phyloP scores from a whole-genome alignment of 2,329 filamentous ascomycete genomes.

The Neurospora crassa region DNA sequence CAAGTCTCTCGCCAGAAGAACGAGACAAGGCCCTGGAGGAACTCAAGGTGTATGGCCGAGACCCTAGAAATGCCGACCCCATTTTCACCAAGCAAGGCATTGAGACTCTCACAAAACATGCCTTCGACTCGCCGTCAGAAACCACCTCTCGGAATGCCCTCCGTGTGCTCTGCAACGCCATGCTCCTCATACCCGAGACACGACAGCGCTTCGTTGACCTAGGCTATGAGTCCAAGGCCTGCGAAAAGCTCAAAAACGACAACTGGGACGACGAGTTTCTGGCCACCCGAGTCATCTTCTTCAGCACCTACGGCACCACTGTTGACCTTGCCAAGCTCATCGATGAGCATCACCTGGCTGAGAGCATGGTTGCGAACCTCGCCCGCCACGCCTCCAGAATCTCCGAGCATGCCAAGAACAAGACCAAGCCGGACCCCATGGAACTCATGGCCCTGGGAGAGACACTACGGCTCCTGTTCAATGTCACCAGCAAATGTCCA shows the following conservation, averaged over 20 bases:
- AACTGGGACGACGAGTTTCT: constrained; percentile 81
- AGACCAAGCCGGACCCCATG: constrained; percentile 42
- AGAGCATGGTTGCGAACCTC: constrained; percentile 61
- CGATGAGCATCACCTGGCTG: constrained; percentile 54
- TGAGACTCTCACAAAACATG: constrained; percentile 59
- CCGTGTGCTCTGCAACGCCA: constrained; percentile 74
- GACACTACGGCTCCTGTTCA: constrained; percentile 82
- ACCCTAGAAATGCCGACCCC: constrained; percentile 61
- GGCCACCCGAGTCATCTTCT: constrained; percentile 65
- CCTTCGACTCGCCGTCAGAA: constrained; percentile 55
- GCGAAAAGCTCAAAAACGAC: constrained; percentile 61
- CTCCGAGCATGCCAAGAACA: constrained; percentile 18
- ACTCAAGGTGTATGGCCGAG: constrained; percentile 71
- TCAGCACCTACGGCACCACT: constrained; percentile 69
- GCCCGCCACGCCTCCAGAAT: constrained; percentile 52
- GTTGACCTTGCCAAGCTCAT: constrained; percentile 57
- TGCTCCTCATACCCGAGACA: constrained; percentile 59
- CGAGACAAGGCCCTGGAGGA: constrained; percentile 52
- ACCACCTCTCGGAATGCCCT: constrained; percentile 65
- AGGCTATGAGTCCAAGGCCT: constrained; percentile 57
- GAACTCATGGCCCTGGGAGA: constrained; percentile 74
- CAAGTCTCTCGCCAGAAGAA: constrained; percentile 50
- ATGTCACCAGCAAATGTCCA: constrained; percentile 67
- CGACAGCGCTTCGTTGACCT: constrained; percentile 66
- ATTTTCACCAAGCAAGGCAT: constrained; percentile 84